Evolutionary conservation across 495 filamentous ascomycete species (phyloP).

Genomic region (Lepraria neglecta): DNA sequence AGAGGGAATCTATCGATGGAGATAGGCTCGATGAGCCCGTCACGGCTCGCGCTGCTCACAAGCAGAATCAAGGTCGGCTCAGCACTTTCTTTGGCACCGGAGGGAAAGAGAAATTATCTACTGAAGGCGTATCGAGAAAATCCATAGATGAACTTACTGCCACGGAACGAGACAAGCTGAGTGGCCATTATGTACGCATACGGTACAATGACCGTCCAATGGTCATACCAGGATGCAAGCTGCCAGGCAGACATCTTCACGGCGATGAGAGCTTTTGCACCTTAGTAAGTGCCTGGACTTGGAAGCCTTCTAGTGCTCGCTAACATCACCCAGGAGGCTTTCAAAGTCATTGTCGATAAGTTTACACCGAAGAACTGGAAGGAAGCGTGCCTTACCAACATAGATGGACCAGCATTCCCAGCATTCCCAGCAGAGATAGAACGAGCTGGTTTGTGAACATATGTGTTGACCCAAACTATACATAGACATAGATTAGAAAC

Average conservation of each 20-base stretch:
- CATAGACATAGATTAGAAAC: background rate
- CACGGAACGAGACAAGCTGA: slow-evolving; percentile 48
- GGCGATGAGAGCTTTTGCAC: slow-evolving; percentile 93
- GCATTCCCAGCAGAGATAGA: slow-evolving; percentile 48
- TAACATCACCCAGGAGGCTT: slow-evolving; percentile 54
- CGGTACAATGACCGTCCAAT: slow-evolving; percentile 84
- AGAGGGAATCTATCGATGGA: slow-evolving; percentile 11
- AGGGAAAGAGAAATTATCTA: slow-evolving; percentile 13
- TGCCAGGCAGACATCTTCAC: slow-evolving; percentile 73
- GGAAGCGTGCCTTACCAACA: slow-evolving; percentile 61
- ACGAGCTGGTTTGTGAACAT: slow-evolving; percentile 40
- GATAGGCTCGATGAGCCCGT: slow-evolving; percentile 15
- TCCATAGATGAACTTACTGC: slow-evolving; percentile 41
- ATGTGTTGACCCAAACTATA: background rate
- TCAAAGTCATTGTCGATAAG: slow-evolving; percentile 86
- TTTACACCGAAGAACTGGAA: slow-evolving; percentile 80
- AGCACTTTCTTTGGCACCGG: slow-evolving; percentile 24
- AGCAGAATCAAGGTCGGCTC: slow-evolving; percentile 27
- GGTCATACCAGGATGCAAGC: slow-evolving; percentile 71
- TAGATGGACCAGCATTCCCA: slow-evolving; percentile 49
- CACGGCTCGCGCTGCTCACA: slow-evolving; percentile 16
- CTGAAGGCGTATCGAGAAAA: slow-evolving; percentile 37
- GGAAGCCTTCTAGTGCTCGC: background rate
- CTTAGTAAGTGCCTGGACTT: slow-evolving; percentile 46
- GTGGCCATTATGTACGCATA: slow-evolving; percentile 84